Percentiles rank a stretch among this genome's conserved stretches.
phyloP scores from a whole-genome alignment of 2,329 filamentous ascomycete species.

The Fusarium verrucosum region DNA sequence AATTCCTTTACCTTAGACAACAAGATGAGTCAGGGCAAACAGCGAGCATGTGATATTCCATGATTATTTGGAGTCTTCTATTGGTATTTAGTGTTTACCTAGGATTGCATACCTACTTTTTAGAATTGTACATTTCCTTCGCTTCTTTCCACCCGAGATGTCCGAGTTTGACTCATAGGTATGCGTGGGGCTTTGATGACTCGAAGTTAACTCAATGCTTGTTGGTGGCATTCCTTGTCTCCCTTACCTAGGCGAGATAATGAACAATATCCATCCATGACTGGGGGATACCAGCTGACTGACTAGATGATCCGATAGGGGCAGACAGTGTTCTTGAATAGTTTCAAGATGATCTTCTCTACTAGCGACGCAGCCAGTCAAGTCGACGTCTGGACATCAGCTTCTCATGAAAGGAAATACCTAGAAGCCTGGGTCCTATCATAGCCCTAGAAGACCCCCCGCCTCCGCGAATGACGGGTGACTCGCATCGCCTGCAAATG shows the following conservation, averaged over 20 bases:
- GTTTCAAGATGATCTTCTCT: neutral
- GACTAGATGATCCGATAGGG: neutral
- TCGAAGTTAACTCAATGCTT: slow-evolving; percentile 15
- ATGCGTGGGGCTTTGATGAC: slow-evolving; percentile 32
- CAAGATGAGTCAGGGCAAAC: slow-evolving; percentile 11
- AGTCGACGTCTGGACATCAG: slow-evolving; percentile 1
- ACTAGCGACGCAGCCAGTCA: neutral
- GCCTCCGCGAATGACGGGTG: slow-evolving; percentile 47
- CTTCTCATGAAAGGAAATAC: slow-evolving; percentile 1
- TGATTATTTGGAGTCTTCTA: slow-evolving; percentile 12
- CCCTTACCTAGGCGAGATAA: slow-evolving; percentile 1
- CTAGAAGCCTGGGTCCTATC: slow-evolving; percentile 1
- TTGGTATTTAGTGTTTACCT: slow-evolving; percentile 26
- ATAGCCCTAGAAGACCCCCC: slow-evolving; percentile 7
- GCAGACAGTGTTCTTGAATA: neutral
- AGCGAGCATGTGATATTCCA: slow-evolving; percentile 41
- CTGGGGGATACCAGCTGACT: neutral
- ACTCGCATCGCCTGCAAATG: slow-evolving; percentile 60
- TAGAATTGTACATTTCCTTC: slow-evolving; percentile 27
- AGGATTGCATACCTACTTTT: slow-evolving; percentile 25
- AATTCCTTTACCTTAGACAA: slow-evolving; percentile 9
- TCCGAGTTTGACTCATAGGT: slow-evolving; percentile 19
- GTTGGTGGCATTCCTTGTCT: slow-evolving; percentile 7
- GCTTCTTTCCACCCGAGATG: neutral
- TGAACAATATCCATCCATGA: neutral